These are phyloP conservation scores for Ustilago curta DNA, from an alignment of 1,284 basidiomycete genomes.

Conservation along the genomic window DNA sequence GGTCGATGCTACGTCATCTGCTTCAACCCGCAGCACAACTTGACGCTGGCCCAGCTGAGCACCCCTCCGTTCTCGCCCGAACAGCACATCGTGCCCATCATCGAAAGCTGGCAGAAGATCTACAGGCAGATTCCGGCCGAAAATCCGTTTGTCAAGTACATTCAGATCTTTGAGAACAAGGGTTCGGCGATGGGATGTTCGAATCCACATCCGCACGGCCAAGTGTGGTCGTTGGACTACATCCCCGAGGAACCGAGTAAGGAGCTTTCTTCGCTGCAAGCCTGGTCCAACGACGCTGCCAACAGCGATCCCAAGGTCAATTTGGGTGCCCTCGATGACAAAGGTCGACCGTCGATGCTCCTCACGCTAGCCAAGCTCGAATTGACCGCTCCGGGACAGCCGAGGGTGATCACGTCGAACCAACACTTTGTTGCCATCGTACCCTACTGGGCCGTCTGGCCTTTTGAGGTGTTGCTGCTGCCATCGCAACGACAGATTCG, in stretches of 20 bases:
- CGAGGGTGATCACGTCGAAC: constrained; percentile 79
- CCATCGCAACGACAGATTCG: constrained; percentile 55
- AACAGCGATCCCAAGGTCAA: constrained; percentile 35
- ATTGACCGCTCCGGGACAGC: constrained; percentile 72
- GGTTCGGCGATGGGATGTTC: constrained; percentile 96
- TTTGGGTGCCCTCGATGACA: constrained; percentile 74
- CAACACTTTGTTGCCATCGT: constrained; percentile 87
- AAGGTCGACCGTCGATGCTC: constrained; percentile 79
- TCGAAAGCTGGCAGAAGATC: constrained; percentile 78
- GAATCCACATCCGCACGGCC: constrained; percentile 94
- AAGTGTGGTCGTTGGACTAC: constrained; percentile 79
- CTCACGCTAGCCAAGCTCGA: constrained; percentile 87
- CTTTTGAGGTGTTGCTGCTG: constrained; percentile 81
- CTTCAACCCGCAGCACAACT: constrained; percentile 89
- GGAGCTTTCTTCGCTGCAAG: constrained; percentile 53
- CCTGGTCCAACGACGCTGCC: constrained; percentile 50
- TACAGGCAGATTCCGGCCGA: constrained; percentile 63
- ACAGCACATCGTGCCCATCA: constrained; percentile 78
- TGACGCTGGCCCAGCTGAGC: constrained; percentile 84
- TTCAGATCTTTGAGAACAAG: constrained; percentile 80
- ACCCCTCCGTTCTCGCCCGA: constrained; percentile 66
- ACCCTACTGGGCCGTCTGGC: constrained; percentile 97
- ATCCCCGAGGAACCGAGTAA: constrained; percentile 63
- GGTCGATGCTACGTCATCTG: constrained; percentile 90
- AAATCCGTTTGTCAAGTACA: constrained; percentile 66